A percentile compares a stretch with the other conserved stretches of the same genome.
These are phyloP conservation scores for Euphorbia schlechtendalii DNA, from an alignment of 441 rosid genomes.

Conservation along the genomic window DNA sequence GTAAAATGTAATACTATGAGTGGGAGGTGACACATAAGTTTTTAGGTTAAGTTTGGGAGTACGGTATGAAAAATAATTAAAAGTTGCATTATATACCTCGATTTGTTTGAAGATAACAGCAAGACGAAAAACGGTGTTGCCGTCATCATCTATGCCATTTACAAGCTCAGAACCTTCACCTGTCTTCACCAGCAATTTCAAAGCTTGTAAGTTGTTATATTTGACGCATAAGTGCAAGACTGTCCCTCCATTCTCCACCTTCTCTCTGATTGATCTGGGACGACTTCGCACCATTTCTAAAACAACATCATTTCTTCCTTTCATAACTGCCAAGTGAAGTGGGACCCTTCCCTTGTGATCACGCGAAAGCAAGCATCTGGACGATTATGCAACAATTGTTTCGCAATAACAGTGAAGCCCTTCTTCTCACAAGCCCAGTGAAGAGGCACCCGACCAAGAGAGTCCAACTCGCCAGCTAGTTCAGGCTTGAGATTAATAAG, in stretches of 20 bases:
- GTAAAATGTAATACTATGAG: no score
- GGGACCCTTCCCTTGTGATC: slow-evolving; percentile 7
- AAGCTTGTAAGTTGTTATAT: no score
- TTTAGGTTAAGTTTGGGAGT: no score
- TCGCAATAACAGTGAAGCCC: background rate
- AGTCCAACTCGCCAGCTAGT: no score
- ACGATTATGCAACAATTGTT: background rate
- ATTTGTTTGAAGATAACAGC: background rate
- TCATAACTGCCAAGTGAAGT: slow-evolving; percentile 6
- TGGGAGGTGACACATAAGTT: no score
- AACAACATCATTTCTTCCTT: background rate
- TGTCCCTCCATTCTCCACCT: slow-evolving; percentile 2
- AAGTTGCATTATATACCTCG: background rate
- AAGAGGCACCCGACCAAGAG: slow-evolving; percentile 1
- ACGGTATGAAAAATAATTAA: no score
- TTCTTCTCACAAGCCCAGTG: slow-evolving; percentile 4
- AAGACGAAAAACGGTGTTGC: slow-evolving; percentile 4
- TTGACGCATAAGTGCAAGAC: slow-evolving; percentile 7
- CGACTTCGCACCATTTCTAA: background rate
- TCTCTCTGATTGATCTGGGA: background rate
- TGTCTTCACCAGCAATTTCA: no score
- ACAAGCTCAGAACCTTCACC: background rate
- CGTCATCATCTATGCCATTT: background rate
- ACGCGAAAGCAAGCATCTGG: background rate
- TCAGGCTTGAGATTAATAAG: no score